Conservation (phyloP, 2,329 filamentous ascomycete species). For the Aspergillus candidus region DNA sequence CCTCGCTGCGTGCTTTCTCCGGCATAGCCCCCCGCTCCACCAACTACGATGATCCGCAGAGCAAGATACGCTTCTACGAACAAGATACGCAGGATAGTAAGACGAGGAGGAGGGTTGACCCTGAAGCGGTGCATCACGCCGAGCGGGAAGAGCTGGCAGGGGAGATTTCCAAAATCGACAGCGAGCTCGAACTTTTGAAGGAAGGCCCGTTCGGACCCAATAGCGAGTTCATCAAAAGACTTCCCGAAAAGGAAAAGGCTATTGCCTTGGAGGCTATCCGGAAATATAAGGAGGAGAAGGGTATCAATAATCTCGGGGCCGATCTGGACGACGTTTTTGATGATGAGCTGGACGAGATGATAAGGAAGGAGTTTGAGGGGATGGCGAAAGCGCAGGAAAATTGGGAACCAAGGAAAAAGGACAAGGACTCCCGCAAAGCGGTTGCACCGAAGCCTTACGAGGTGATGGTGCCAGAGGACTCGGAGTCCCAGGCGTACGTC, state of each 20-base stretch:
- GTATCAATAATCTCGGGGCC: constrained; percentile 17
- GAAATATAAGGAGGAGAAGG: constrained; percentile 36
- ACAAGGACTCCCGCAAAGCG: constrained; percentile 13
- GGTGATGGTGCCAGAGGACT: constrained; percentile 26
- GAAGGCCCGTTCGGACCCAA: constrained; percentile 40
- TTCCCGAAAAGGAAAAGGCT: constrained; percentile 38
- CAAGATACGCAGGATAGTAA: constrained; percentile 34
- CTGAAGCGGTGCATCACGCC: constrained; percentile 34
- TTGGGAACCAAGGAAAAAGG: constrained; percentile 25
- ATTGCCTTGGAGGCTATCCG: constrained; percentile 39
- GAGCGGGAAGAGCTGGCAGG: constrained; percentile 33
- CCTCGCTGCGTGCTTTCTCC: constrained; percentile 27
- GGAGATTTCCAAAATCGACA: constrained; percentile 35
- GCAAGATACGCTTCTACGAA: constrained; percentile 41
- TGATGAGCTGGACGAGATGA: constrained; percentile 37
- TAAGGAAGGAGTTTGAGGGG: constrained; percentile 34
- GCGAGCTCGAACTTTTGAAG: constrained; percentile 35
- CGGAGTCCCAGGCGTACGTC: constrained; percentile 34
- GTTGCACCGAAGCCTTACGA: constrained; percentile 22
- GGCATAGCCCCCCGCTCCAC: constrained; percentile 24
- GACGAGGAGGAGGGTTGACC: constrained; percentile 31
- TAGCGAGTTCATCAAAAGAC: constrained; percentile 38
- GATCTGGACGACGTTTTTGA: constrained; percentile 36
- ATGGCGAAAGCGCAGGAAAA: constrained; percentile 33
- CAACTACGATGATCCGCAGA: constrained; percentile 32